A percentile compares a stretch with the other conserved stretches of the same genome.
Evolutionary conservation across 345 rosid genomes (phyloP).

Genomic region (Dovyalis caffra): DNA sequence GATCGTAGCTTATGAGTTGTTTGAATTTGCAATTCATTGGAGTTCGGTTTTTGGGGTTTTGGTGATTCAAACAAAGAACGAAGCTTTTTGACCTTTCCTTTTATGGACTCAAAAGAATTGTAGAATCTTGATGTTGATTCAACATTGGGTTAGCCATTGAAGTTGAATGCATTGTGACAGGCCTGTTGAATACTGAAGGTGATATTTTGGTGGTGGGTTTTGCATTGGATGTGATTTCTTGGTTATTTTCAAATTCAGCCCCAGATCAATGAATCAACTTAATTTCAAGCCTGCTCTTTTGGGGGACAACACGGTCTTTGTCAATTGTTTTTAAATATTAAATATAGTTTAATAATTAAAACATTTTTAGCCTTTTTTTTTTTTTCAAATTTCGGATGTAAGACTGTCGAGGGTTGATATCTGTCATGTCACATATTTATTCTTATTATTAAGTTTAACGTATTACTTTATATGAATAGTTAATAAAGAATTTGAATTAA

Average conservation of each 20-base stretch:
- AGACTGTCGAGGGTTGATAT: too few relatives aligned
- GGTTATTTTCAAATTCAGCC: conserved; percentile 41
- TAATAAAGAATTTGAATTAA: too few relatives aligned
- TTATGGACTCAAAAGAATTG: conserved; percentile 55
- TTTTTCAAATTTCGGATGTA: too few relatives aligned
- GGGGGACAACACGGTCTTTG: too few relatives aligned
- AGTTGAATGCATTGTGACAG: conserved; percentile 45
- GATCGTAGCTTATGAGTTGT: conserved; percentile 25
- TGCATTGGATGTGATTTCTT: conserved; percentile 31
- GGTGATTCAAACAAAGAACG: conserved; percentile 56
- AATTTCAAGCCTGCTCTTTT: too few relatives aligned
- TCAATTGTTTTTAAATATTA: too few relatives aligned
- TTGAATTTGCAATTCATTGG: conserved; percentile 6
- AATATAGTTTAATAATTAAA: too few relatives aligned
- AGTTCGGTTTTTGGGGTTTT: conserved; percentile 16
- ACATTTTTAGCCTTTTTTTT: too few relatives aligned
- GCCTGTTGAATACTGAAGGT: conserved; percentile 45
- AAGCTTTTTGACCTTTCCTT: conserved; percentile 72
- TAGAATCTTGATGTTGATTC: conserved; percentile 47
- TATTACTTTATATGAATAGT: too few relatives aligned
- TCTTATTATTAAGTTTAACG: too few relatives aligned
- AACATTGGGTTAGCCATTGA: conserved; percentile 29
- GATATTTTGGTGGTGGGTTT: conserved; percentile 17
- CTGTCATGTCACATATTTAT: too few relatives aligned
- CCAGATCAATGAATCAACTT: conserved; percentile 24